These are phyloP conservation scores for Sugiyamaella neomexicana DNA, from an alignment of 1,139 yeast genomes.

Conservation along the genomic window DNA sequence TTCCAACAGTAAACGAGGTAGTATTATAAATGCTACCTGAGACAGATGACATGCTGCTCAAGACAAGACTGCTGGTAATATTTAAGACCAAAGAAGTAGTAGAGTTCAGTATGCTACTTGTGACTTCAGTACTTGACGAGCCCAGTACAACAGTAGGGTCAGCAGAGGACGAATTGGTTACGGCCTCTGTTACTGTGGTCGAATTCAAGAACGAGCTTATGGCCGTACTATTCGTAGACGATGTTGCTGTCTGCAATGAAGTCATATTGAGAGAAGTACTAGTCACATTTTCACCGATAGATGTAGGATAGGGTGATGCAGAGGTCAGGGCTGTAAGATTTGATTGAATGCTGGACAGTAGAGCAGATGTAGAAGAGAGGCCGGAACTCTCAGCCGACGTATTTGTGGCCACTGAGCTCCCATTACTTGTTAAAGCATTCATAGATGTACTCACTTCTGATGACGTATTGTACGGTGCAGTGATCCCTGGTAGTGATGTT, in stretches of 20 bases:
- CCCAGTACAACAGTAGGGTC: background rate
- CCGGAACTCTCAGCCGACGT: background rate
- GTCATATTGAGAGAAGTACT: background rate
- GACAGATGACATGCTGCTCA: background rate
- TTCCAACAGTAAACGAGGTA: background rate
- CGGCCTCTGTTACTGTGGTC: background rate
- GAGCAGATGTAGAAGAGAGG: background rate
- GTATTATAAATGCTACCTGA: background rate
- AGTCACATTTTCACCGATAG: background rate
- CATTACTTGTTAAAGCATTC: background rate
- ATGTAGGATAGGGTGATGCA: background rate
- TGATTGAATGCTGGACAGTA: background rate
- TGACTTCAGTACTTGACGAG: background rate
- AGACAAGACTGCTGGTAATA: background rate
- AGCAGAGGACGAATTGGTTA: background rate
- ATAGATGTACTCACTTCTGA: background rate
- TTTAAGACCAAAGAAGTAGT: background rate
- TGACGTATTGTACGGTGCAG: too few relatives aligned
- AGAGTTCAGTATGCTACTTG: background rate
- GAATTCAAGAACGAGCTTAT: background rate
- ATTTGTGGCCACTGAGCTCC: background rate
- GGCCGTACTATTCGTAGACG: background rate
- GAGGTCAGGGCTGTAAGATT: background rate
- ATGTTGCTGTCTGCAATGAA: background rate
- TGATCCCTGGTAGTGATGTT: too few relatives aligned